Base-by-base conservation (phyloP, 441 rosid species). In the Lagerstroemia fauriei region DNA sequence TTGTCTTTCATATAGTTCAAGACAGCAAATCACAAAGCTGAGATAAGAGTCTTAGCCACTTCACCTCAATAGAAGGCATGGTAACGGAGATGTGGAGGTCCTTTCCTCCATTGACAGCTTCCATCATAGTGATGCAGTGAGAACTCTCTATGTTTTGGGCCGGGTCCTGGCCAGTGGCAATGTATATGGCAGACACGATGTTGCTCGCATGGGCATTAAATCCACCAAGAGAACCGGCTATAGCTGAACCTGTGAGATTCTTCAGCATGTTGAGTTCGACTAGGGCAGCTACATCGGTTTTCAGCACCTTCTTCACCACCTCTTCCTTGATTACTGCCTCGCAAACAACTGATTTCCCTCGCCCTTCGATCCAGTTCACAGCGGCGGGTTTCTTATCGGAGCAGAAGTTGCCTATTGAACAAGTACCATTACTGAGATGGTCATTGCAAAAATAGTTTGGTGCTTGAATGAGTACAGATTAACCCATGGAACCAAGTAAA, bases 361-460 rank as follows among this genome's bases (percentile, higher is more conserved):
- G 81, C 44, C 85, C 85, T 82, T 82, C 85, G 20, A 82, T 82
- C 85, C 85, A 82, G 73, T 82, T 82, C 61, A 82, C 85, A n/a
- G 85, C 85, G 29, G 85, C 81, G 9, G 85, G 78, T 51, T 82
- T 82, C 61, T 82, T 82, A 47, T 82, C 85, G 18, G 85, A 82
- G 77, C 85, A 82, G 73, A 70, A 82, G 73, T 82, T 82, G 61
- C 85, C 85, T 82, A 61, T 61, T 31, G 29, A 47, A 61, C 34
- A 56, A n/a, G 16, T 51, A 27, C 0, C 53, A 31, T 22, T 7
- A 32, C 44, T 16, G 16, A 17, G 46, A 34, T 32, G 73, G 17
- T 69, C 47, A 32, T 17, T 32, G 73, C 24, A 27, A 66, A 63
- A 66, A 53, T 16, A 34, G 27, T 7, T 16, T 13, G 13, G 29